Conservation (phyloP, 2,329 filamentous ascomycete genomes). For the Aspergillus spinulosporus region DNA sequence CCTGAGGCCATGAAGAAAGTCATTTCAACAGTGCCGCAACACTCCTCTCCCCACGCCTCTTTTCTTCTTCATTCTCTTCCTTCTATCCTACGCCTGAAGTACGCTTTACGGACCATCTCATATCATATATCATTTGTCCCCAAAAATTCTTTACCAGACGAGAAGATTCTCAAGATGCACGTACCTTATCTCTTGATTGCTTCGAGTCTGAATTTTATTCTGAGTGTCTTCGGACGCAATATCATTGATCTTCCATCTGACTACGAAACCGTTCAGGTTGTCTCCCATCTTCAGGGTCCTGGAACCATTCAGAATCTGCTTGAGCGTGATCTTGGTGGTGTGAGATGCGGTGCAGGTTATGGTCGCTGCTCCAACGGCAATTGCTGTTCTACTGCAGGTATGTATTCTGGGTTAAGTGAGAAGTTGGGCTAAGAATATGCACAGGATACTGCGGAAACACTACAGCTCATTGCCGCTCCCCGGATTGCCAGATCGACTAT, state of each 20-base stretch:
- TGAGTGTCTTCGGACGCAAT: constrained; percentile 17
- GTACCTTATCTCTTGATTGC: constrained; percentile 18
- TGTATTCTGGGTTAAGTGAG: constrained; percentile 5
- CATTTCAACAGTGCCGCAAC: not conserved
- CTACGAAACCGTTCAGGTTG: constrained; percentile 9
- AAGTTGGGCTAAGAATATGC: not conserved
- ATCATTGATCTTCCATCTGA: constrained; percentile 13
- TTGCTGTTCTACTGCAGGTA: constrained; percentile 44
- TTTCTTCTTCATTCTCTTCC: constrained; percentile 12
- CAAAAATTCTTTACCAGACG: constrained; percentile 12
- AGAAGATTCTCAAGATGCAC: constrained; percentile 25
- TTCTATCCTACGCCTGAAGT: constrained; percentile 1
- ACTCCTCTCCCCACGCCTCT: not conserved
- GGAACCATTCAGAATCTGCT: constrained; percentile 10
- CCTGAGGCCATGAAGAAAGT: not conserved
- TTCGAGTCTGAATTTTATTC: constrained; percentile 17
- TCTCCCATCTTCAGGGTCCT: constrained; percentile 2
- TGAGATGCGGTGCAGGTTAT: constrained; percentile 36
- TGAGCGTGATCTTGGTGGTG: constrained; percentile 22
- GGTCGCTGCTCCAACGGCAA: constrained; percentile 37
- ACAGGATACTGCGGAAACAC: constrained; percentile 44
- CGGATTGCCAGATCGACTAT: constrained; percentile 43
- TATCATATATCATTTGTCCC: constrained; percentile 24
- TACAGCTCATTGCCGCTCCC: constrained; percentile 40
- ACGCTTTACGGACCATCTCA: constrained; percentile 22